A percentile compares a stretch with the other conserved stretches of the same genome.
Conservation (phyloP, 805 yeast genomes). For the Lipomyces japonicus region DNA sequence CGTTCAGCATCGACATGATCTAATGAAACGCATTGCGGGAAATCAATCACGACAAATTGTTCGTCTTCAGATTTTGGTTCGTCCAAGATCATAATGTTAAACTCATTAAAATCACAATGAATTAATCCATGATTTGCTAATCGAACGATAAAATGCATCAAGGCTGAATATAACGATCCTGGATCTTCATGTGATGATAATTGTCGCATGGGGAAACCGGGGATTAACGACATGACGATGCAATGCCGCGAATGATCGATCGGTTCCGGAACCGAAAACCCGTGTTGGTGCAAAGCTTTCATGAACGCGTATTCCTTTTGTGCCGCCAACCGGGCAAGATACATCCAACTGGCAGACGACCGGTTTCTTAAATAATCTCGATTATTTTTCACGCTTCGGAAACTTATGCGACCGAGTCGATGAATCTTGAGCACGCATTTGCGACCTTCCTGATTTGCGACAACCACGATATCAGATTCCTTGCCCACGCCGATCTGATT, state of each 20-base stretch:
- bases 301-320: constrained; percentile 87
- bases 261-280: constrained; percentile 84
- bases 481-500: constrained; percentile 93
- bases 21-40: constrained; percentile 95
- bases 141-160: constrained; percentile 82
- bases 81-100: constrained; percentile 82
- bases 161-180: constrained; percentile 69
- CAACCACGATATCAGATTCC: constrained; percentile 91
- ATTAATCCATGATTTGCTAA: constrained; percentile 85
- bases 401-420: constrained; percentile 90
- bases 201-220: constrained; percentile 43
- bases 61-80: constrained; percentile 50
- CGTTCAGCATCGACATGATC: constrained; percentile 84
- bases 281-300: constrained; percentile 66
- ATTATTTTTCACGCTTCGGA: constrained; percentile 85
- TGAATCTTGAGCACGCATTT: constrained; percentile 82
- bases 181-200: constrained; percentile 66
- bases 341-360: constrained; percentile 87
- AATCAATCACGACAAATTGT: constrained; percentile 83
- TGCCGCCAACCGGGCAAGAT: constrained; percentile 83
- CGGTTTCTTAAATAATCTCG: constrained; percentile 79
- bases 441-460: constrained; percentile 61
- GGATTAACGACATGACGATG: constrained; percentile 83
- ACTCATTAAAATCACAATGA: constrained; percentile 97
- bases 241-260: constrained; percentile 87